Percentiles rank a stretch among this genome's conserved stretches.
Conservation (phyloP, 1,139 yeast species). For the Blastobotrys capitulatus region DNA sequence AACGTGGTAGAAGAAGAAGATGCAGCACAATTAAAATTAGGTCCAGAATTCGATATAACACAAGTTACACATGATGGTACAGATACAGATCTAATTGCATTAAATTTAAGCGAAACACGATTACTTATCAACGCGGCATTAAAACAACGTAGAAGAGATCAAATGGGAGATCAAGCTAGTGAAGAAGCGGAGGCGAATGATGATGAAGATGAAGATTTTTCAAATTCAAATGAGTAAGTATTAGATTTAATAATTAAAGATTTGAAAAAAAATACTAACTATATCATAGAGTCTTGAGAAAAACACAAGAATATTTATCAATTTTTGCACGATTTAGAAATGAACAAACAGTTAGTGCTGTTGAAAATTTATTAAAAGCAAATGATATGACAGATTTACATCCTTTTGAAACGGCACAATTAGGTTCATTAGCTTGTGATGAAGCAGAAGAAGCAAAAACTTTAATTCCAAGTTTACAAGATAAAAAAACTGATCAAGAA, state of each 20-base stretch:
- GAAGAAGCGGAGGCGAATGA: conserved; percentile 37
- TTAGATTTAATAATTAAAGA: background rate
- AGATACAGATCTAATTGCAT: conserved; percentile 69
- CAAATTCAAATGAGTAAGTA: conserved; percentile 37
- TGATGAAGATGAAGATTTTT: conserved; percentile 38
- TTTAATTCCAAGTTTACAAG: conserved; percentile 76
- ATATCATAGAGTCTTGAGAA: conserved; percentile 60
- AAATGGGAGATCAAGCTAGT: conserved; percentile 37
- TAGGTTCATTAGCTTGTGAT: conserved; percentile 87
- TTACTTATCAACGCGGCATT: conserved; percentile 86
- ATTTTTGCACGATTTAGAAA: conserved; percentile 87
- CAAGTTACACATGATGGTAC: conserved; percentile 81
- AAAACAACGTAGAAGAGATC: conserved; percentile 63
- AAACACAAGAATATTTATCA: conserved; percentile 82
- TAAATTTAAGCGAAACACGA: conserved; percentile 85
- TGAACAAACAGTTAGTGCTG: conserved; percentile 89
- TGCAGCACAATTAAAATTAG: conserved; percentile 77
- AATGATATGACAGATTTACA: conserved; percentile 65
- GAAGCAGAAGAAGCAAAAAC: conserved; percentile 98
- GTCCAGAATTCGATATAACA: conserved; percentile 76
- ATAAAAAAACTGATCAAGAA: conserved; percentile 81
- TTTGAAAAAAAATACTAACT: background rate
- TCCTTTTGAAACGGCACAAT: conserved; percentile 93
- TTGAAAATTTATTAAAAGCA: conserved; percentile 75
- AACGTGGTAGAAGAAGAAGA: conserved; percentile 64